Conservation (phyloP, 1,284 basidiomycete species). For the Irpex lacteus region DNA sequence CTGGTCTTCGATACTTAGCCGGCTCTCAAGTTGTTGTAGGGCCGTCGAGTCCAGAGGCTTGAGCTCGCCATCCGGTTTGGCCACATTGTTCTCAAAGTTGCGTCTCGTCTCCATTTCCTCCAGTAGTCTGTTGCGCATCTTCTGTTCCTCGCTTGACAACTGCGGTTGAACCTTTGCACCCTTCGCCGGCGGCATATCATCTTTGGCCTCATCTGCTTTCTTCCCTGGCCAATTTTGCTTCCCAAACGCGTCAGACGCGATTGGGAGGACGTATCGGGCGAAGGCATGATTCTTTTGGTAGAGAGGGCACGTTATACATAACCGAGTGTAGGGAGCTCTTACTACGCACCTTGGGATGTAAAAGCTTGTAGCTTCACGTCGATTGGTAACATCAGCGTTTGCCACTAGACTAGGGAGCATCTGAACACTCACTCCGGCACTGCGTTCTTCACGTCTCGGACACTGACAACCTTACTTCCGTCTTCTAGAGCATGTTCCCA, state of each 20-base stretch:
- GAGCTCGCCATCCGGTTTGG: conserved; percentile 14
- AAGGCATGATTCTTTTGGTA: conserved; percentile 18
- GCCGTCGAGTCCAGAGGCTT: conserved; percentile 19
- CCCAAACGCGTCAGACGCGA: conserved; percentile 19
- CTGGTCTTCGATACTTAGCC: conserved; percentile 22
- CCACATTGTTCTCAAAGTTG: conserved; percentile 17
- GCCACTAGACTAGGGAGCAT: background rate
- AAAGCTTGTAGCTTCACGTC: conserved; percentile 19
- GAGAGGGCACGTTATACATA: background rate
- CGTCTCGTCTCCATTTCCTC: conserved; percentile 17
- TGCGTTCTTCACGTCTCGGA: conserved; percentile 23
- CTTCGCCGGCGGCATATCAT: background rate
- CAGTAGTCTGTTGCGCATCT: conserved; percentile 5
- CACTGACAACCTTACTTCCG: conserved; percentile 10
- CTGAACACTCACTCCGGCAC: conserved; percentile 14
- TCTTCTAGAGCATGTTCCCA: conserved; percentile 6
- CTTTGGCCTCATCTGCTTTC: background rate
- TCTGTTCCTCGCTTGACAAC: background rate
- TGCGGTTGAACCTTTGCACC: background rate
- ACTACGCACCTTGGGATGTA: conserved; percentile 16
- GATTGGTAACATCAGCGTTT: background rate
- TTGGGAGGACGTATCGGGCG: conserved; percentile 21
- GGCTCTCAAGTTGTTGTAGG: conserved; percentile 19
- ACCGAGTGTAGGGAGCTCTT: background rate
- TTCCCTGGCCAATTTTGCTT: conserved; percentile 18